Evolutionary conservation across 257 asterid species (phyloP), one percentile per base, ranked within the genome.

Genomic region (Penstemon davidsonii): DNA sequence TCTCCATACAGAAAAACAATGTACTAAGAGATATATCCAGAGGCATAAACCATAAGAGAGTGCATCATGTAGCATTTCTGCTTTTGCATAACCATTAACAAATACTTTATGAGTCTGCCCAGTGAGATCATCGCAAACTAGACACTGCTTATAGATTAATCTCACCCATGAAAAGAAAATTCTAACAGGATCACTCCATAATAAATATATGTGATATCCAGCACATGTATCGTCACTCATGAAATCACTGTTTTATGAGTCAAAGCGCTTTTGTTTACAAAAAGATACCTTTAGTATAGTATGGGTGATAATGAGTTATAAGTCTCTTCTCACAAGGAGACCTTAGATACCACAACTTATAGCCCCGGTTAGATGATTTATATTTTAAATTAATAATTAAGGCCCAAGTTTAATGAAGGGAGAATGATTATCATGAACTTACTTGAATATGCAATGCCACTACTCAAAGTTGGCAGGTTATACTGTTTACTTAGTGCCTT

Each of bases 401-500:
- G 64, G 60, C 18, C 38, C 2, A 8, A 54, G 49, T 62, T 44
- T 33, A 39, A 55, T 8, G 37, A 37, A 9, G 41, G 38, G 66
- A 6, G 42, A 18, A 10, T 40, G 5, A 52, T 40, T 49, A 8
- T 40, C 44, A 58, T 37, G 41, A 46, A 7, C 9, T 41, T 62
- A 12, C 60, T 52, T 55, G 5, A 55, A 38, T 57, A 6, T 10
- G 7, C 33, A 8, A 51, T 39, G 58, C 64, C 8, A 11, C 51
- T 41, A 36, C 65, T 49, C 53, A 71, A 59, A 71, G 53, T 50
- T 67, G 43, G 66, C 55, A 18, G 4, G 4, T 55, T 54, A 43
- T 36, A 15, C 18, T 15, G 18, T 0, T 15, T 15, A 15, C 18
- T 15, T 15, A 39, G 33, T 39, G 19, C 8, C 25, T 58, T 10